Evolutionary conservation across 129 eudicot species (phyloP), one percentile per base, ranked within the genome.

Genomic region (Cynara cardunculus): DNA sequence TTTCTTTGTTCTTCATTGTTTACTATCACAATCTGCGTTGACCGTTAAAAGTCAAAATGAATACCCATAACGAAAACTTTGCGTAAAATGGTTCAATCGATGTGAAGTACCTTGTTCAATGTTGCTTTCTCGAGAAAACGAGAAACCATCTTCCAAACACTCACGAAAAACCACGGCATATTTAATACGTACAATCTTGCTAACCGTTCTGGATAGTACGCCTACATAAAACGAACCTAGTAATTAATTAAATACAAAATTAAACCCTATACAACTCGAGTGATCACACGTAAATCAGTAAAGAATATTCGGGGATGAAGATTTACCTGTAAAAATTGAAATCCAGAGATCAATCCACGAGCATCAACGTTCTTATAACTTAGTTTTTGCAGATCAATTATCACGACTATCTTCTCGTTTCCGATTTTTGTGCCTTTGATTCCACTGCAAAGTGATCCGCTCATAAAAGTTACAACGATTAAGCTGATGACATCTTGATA

Each of bases 291-390:
- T 0, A 71, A 35, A 35, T 6, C 16, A 41, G 4, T 31, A 11
- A 16, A 35, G 10, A 41, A 27, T 25, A 30, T 39, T 25, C 25
- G 19, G 30, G 4, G 22, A 53, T 2, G 28, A 25, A 49, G 7
- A 46, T 34, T 76, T 79, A 89, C 92, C 81, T 89, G 92, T 74
- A 86, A 83, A 75, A 88, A 85, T 59, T 88, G 91, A 83, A 88
- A 88, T 44, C 87, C 87, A 24, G 89, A 76, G 72, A 88, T 88
- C 0, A 83, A 41, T 0, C 86, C 89, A 37, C 84, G 87, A 61
- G 73, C 80, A 69, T 88, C 91, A 21, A 80, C 71, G 21, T 88
- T 88, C 73, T 80, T 88, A 30, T 80, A 83, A 12, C 84, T 35
- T 46, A 88, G 59, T 10, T 85, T 19, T 6, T 83, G 70, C 34